Conservation (phyloP, 1,139 yeast species). For the Nakaseomyces kungkrabaensis region DNA sequence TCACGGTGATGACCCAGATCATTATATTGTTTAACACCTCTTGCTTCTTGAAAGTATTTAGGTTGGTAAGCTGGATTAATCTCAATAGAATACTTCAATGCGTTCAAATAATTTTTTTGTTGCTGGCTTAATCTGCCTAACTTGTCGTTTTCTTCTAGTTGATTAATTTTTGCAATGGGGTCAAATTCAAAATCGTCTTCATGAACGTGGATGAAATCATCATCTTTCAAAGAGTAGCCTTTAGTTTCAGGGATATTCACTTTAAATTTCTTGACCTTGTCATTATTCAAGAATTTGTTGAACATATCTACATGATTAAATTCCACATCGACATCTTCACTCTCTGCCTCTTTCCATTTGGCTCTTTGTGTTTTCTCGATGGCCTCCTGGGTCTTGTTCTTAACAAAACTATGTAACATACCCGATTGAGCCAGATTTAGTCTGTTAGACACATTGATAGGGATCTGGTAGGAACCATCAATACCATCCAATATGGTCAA, state of each 20-base stretch:
- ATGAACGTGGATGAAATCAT: constrained; percentile 10
- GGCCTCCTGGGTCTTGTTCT: not conserved
- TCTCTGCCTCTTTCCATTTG: not conserved
- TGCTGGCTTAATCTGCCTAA: constrained; percentile 11
- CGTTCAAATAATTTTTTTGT: constrained; percentile 19
- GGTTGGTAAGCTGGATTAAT: constrained; percentile 26
- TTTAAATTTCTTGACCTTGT: constrained; percentile 11
- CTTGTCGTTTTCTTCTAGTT: constrained; percentile 13
- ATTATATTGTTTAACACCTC: constrained; percentile 11
- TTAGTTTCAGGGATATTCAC: not conserved
- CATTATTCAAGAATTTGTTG: constrained; percentile 7
- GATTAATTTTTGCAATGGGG: constrained; percentile 16
- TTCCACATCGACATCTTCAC: constrained; percentile 6
- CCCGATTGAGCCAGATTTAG: constrained; percentile 12
- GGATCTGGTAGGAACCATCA: constrained; percentile 9
- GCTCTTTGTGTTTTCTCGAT: not conserved
- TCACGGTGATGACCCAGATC: constrained; percentile 52
- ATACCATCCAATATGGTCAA: constrained; percentile 12
- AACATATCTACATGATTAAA: constrained; percentile 8
- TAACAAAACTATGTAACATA: constrained; percentile 6
- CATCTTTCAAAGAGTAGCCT: not conserved
- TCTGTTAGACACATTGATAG: constrained; percentile 6
- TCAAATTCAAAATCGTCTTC: constrained; percentile 24
- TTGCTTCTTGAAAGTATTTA: constrained; percentile 45
- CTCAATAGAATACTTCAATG: constrained; percentile 17